A percentile compares a stretch with the other conserved stretches of the same genome.
phyloP scores from a whole-genome alignment of 305 asterid genomes.

The Fraxinus platypoda region DNA sequence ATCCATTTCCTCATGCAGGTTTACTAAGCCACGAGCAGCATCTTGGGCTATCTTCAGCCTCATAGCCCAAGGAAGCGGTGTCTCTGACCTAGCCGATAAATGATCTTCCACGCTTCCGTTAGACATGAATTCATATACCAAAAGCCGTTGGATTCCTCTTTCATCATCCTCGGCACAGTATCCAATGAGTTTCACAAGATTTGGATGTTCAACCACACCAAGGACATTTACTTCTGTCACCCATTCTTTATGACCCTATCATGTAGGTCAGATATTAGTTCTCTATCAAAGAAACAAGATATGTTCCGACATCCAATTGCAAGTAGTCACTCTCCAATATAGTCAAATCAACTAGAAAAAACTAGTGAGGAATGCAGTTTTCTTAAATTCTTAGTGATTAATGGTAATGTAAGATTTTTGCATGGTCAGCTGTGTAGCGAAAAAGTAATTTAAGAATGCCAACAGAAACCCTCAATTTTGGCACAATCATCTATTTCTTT shows the following conservation, averaged over 20 bases:
- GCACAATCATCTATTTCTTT: background rate
- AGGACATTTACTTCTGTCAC: constrained; percentile 97
- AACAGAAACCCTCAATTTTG: background rate
- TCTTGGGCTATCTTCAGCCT: constrained; percentile 88
- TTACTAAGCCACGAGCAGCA: constrained; percentile 86
- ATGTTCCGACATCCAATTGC: background rate
- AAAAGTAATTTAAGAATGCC: background rate
- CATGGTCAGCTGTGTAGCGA: background rate
- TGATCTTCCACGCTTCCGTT: constrained; percentile 91
- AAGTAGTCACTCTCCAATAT: background rate
- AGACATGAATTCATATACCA: constrained; percentile 86
- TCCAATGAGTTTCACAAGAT: constrained; percentile 89
- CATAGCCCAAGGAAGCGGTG: constrained; percentile 78
- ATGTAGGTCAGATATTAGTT: constrained; percentile 5
- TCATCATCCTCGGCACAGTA: constrained; percentile 98
- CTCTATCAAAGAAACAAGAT: background rate
- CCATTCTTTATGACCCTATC: constrained; percentile 98
- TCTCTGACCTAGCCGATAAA: constrained; percentile 54
- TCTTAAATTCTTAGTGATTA: background rate
- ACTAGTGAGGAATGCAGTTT: background rate
- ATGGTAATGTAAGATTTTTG: background rate
- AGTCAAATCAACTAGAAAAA: background rate
- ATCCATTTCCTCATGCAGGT: constrained; percentile 94
- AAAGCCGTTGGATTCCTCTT: constrained; percentile 95
- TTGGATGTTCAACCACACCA: constrained; percentile 85